phyloP scores from a whole-genome alignment of 257 asterid genomes.

The Ilex asprella region DNA sequence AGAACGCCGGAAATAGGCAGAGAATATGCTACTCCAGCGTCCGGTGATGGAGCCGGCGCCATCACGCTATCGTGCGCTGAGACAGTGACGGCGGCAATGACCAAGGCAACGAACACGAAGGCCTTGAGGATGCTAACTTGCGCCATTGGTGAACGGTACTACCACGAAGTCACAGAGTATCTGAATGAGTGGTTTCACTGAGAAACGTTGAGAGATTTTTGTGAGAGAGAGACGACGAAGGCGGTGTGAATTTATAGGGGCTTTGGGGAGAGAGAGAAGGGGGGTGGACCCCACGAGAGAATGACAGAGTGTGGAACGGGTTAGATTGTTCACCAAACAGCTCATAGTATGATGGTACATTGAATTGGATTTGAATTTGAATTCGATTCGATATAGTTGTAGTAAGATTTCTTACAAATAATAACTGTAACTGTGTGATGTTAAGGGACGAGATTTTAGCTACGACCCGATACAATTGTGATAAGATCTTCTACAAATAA shows the following conservation, averaged over 20 bases:
- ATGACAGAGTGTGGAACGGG: neutral
- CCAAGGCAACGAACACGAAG: conserved; percentile 5
- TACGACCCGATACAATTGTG: too few relatives aligned
- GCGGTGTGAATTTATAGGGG: neutral
- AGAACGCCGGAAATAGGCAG: conserved; percentile 20
- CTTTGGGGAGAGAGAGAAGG: neutral
- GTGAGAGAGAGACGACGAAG: neutral
- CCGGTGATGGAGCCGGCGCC: conserved; percentile 29
- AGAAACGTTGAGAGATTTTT: neutral
- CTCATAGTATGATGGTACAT: neutral
- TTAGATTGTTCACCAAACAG: neutral
- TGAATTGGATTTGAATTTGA: too few relatives aligned
- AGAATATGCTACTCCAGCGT: conserved; percentile 25
- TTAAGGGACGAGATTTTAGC: too few relatives aligned
- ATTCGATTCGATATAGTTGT: too few relatives aligned
- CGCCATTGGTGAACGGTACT: conserved; percentile 14
- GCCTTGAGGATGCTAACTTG: conserved; percentile 16
- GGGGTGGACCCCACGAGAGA: neutral
- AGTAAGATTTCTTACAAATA: too few relatives aligned
- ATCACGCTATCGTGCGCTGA: conserved; percentile 17
- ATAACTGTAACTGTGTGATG: too few relatives aligned
- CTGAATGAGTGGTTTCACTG: neutral
- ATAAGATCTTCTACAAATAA: too few relatives aligned
- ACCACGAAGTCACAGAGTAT: neutral
- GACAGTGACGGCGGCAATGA: conserved; percentile 4